These are phyloP conservation scores for Cyclotella distinguenda DNA, from an alignment of 108 stramenopile species.

Conservation along the genomic window DNA sequence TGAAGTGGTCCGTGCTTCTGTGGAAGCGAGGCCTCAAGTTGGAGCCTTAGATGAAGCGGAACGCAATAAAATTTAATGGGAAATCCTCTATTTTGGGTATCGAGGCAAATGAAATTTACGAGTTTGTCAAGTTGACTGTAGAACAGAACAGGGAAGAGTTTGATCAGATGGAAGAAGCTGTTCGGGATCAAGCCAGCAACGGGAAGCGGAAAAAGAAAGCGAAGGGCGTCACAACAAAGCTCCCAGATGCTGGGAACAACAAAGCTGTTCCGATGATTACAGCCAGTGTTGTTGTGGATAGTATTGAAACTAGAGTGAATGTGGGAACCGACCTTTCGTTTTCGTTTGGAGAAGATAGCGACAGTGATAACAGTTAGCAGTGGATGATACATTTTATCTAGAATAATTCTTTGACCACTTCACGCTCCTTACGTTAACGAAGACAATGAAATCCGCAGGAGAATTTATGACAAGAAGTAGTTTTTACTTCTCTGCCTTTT, in stretches of 20 bases:
- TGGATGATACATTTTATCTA: too few species aligned
- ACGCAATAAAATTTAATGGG: slow-evolving; percentile 86
- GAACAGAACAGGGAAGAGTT: slow-evolving; percentile 70
- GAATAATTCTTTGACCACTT: too few species aligned
- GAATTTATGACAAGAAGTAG: too few species aligned
- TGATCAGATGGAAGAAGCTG: slow-evolving; percentile 68
- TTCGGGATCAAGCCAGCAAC: slow-evolving; percentile 64
- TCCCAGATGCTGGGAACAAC: neutral
- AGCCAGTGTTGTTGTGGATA: slow-evolving; percentile 45
- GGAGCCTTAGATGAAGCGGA: slow-evolving; percentile 83
- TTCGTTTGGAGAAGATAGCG: slow-evolving; percentile 40
- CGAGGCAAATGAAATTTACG: slow-evolving; percentile 73
- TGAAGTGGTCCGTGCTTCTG: slow-evolving; percentile 63
- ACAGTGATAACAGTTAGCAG: slow-evolving; percentile 34
- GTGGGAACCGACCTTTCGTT: slow-evolving; percentile 36
- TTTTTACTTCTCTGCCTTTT: too few species aligned
- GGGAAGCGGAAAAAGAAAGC: slow-evolving; percentile 38
- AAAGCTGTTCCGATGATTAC: slow-evolving; percentile 37
- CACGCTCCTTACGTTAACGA: too few species aligned
- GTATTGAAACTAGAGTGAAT: slow-evolving; percentile 46
- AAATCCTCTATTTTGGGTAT: slow-evolving; percentile 49
- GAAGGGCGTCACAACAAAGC: neutral
- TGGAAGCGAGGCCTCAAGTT: slow-evolving; percentile 64
- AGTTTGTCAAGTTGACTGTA: slow-evolving; percentile 60
- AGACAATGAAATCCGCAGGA: too few species aligned